Evolutionary conservation across 2,329 filamentous ascomycete species (phyloP).

Genomic region (Penicillium sp.): DNA sequence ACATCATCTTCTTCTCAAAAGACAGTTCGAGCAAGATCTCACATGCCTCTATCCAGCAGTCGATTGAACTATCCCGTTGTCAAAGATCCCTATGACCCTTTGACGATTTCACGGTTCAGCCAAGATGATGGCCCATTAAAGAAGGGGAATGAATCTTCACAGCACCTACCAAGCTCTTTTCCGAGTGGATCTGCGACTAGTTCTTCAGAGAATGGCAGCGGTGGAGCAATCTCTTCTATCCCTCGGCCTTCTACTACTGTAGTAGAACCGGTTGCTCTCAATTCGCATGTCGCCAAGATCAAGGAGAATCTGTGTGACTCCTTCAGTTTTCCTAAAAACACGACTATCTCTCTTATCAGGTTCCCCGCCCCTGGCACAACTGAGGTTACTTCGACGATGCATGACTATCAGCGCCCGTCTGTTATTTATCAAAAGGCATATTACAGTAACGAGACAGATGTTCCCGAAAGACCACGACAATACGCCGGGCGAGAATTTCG

Average conservation of each 20-base stretch:
- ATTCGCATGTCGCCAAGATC: slow-evolving; percentile 20
- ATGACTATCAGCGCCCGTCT: slow-evolving; percentile 57
- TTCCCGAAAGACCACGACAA: slow-evolving; percentile 72
- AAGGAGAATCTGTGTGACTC: slow-evolving; percentile 24
- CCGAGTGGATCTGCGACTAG: slow-evolving; percentile 5
- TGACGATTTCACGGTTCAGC: slow-evolving; percentile 63
- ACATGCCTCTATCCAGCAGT: slow-evolving; percentile 35
- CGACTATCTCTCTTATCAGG: slow-evolving; percentile 26
- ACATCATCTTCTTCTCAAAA: slow-evolving; percentile 26
- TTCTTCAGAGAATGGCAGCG: slow-evolving; percentile 3
- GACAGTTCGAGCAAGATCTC: slow-evolving; percentile 23
- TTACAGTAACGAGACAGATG: slow-evolving; percentile 80
- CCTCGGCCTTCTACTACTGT: slow-evolving; percentile 21
- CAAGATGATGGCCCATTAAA: slow-evolving; percentile 58
- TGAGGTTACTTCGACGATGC: slow-evolving; percentile 58
- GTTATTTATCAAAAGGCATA: slow-evolving; percentile 81
- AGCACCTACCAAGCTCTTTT: slow-evolving; percentile 8
- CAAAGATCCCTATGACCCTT: slow-evolving; percentile 69
- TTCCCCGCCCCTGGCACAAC: slow-evolving; percentile 28
- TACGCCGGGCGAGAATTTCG: slow-evolving; percentile 87
- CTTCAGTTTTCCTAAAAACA: slow-evolving; percentile 28
- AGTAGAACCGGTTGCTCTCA: slow-evolving; percentile 3
- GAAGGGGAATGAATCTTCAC: slow-evolving; percentile 30
- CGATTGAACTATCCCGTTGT: slow-evolving; percentile 69
- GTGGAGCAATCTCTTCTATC: slow-evolving; percentile 15